Base-by-base conservation (phyloP, 352 stramenopile species). In the Phytophthora litchii region DNA sequence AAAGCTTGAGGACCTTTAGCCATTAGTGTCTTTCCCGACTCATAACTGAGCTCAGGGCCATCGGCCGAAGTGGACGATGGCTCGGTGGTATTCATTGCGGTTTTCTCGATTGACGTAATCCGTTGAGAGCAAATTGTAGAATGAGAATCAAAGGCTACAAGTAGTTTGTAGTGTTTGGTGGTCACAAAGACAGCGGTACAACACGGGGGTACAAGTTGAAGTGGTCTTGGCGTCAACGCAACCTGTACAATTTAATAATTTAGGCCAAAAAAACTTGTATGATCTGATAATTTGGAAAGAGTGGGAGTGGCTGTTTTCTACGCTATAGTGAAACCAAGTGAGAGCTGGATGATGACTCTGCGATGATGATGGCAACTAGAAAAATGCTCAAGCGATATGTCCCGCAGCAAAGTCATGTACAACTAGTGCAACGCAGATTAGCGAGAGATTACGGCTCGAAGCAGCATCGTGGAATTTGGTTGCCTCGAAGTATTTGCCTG, bases 1-100 rank as follows among this genome's bases (percentile, higher is more conserved):
- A 74, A 58, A 29, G 40, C 55, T 17, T 72, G 47, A 11, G 69
- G 64, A 1, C 67, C 63, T 2, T 76, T 29, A 45, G 53, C 52
- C 41, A 76, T 58, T 27, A 72, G 54, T 10, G 21, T 51, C 41
- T 67, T 57, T 42, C 47, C 62, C 4, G 54, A 60, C 29, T 60
- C 51, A n/a, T 44, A 60, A 21, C 51, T 60, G 51, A 52, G 51
- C 51, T 60, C 51, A 19, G 50, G 50, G 1, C 49, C 27, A 37
- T 48, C 36, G 16, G 40, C 43, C 47, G 47, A 54, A 27, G 40
- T 45, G 47, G 47, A 54, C 47, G 34, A 54, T 21, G 46, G 47
- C 47, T 54, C 47, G 17, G 47, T 54, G 4, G 34, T 36, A 35
- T 54, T 54, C 47, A 54, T 54, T 12, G 44, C 42, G 37, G 9